Base-by-base conservation (phyloP, 2,329 filamentous ascomycete genomes). In the Pezicula neosporulosa region DNA sequence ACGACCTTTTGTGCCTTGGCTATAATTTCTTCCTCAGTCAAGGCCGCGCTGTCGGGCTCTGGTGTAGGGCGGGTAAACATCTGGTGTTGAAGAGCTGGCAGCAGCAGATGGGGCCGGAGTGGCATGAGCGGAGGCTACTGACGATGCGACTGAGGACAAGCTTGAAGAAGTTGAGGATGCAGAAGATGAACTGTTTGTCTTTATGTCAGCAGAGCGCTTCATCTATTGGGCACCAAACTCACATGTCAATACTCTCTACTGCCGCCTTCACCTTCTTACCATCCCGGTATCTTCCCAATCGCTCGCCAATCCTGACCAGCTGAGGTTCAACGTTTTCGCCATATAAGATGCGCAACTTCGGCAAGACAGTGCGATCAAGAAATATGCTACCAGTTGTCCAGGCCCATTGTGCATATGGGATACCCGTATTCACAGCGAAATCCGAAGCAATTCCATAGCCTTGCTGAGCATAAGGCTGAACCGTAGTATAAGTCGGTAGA, bases 321-420 rank as follows among this genome's bases (percentile, higher is more conserved):
- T 99, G 95, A 13, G 95, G 95, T 72, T 97, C 92, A 3, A 99
- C 92, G 61, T 96, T 96, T 64, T 96, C 86, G 10, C 86, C 82
- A 64, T 97, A 97, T 5, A 97, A 73, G 13, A 88, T 78, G 24
- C 87, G 83, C 10, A 97, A 56, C 57, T 87, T 86, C 2, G 93
- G 93, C 86, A 89, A 94, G 15, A 97, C 74, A 2, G 84, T 86
- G 44, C 82, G 81, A 52, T 90, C 82, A 33, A 95, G 72, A 63
- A 97, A 93, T 12, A 79, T 72, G 52, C 83, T 81, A 0, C 81
- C 80, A 53, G 83, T 83, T 50, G 83, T 83, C 78, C 87, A 90
- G 3, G 81, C 82, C 75, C 83, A 89, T 51, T 82, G 78, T 6
- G 82, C 79, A 44, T 87, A 83, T 1, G 93, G 93, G 48, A 95